Percentiles rank a stretch among this genome's conserved stretches.
Evolutionary conservation across 129 eudicot genomes (phyloP).

Genomic region (Cynara cardunculus): DNA sequence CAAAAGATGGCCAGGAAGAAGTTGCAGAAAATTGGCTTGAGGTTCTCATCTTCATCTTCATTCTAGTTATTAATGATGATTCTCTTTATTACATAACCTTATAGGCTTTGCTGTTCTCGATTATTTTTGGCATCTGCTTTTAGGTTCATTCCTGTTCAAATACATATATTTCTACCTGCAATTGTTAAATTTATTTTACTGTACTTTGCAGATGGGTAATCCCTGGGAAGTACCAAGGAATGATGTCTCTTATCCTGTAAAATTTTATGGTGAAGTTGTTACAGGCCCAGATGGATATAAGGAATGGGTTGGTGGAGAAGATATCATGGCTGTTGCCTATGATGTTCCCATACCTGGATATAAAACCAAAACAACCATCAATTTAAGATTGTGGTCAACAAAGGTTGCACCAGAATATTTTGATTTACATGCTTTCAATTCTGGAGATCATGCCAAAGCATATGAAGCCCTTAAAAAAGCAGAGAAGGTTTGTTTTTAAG

Average conservation of each 20-base stretch:
- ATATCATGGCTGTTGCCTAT: slow-evolving; percentile 69
- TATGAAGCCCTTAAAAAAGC: slow-evolving; percentile 61
- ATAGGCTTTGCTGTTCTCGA: not conserved
- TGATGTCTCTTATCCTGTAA: slow-evolving; percentile 55
- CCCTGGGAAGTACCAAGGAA: slow-evolving; percentile 77
- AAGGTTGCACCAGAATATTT: slow-evolving; percentile 57
- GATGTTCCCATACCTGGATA: slow-evolving; percentile 93
- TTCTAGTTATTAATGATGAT: not conserved
- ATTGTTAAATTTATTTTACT: slow-evolving; percentile 6
- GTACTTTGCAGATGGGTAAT: slow-evolving; percentile 52
- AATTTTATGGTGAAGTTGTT: slow-evolving; percentile 63
- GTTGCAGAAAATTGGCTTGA: slow-evolving; percentile 76
- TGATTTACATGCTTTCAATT: slow-evolving; percentile 63
- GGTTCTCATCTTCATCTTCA: slow-evolving; percentile 26
- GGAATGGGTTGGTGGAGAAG: slow-evolving; percentile 83
- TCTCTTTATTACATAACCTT: not conserved
- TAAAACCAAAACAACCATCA: slow-evolving; percentile 73
- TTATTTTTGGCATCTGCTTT: not conserved
- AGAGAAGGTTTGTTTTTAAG: slow-evolving; percentile 49
- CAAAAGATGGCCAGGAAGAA: slow-evolving; percentile 79
- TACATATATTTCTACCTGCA: not conserved
- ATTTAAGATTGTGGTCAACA: slow-evolving; percentile 77
- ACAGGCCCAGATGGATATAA: slow-evolving; percentile 53
- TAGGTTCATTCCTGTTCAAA: not conserved
- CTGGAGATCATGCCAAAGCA: slow-evolving; percentile 74